These are phyloP conservation scores for Diaporthe capsici DNA, from an alignment of 2,329 filamentous ascomycete genomes.

Conservation along the genomic window DNA sequence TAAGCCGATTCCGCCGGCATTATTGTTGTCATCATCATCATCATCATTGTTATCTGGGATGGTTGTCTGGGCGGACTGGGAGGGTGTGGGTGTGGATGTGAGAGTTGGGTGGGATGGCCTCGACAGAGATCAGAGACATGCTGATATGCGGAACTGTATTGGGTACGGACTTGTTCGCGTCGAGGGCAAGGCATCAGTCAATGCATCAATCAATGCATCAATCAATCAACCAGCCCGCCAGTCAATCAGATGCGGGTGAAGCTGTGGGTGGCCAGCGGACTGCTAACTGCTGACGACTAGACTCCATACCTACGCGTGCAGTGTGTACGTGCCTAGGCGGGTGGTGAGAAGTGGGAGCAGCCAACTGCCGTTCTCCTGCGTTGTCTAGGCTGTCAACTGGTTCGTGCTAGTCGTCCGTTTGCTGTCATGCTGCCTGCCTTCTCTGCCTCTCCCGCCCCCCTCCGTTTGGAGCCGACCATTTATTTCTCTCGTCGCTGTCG, in stretches of 20 bases:
- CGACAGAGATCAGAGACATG: neutral
- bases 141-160: neutral
- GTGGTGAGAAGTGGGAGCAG: neutral
- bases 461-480: neutral
- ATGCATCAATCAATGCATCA: neutral
- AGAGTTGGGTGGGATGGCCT: constrained; percentile 1
- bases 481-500: neutral
- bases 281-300: constrained; percentile 27
- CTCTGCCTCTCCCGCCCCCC: neutral
- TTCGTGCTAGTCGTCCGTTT: constrained; percentile 30
- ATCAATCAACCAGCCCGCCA: neutral
- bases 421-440: constrained; percentile 2
- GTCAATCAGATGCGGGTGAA: neutral
- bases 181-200: neutral
- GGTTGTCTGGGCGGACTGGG: neutral
- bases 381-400: neutral
- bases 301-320: neutral
- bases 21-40: constrained; percentile 22
- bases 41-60: neutral
- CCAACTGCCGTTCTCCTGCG: constrained; percentile 20
- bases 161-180: neutral
- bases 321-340: no score
- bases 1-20: constrained; percentile 34
- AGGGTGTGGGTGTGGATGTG: neutral
- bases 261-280: neutral